Percentiles rank a stretch among this genome's conserved stretches.
Evolutionary conservation across 768 basidiomycete species (phyloP).

Genomic region (Amanita exitialis): DNA sequence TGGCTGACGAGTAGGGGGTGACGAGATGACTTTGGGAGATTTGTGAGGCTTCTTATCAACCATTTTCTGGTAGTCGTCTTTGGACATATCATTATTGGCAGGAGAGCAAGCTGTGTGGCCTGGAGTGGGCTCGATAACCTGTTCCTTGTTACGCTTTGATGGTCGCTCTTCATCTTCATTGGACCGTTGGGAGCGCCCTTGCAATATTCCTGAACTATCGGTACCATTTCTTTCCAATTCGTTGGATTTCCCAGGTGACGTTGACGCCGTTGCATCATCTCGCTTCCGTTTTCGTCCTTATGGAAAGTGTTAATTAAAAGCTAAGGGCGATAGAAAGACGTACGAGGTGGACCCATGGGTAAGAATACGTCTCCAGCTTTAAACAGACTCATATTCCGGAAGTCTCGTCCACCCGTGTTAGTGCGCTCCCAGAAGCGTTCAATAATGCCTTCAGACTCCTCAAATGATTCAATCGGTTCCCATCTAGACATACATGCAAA

Average conservation of each 20-base stretch:
- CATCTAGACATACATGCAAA: slow-evolving; percentile 31
- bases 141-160: neutral
- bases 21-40: neutral
- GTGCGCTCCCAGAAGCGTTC: slow-evolving; percentile 41
- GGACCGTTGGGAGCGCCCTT: neutral
- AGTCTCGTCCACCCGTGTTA: slow-evolving; percentile 39
- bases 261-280: neutral
- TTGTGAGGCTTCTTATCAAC: neutral
- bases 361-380: slow-evolving; percentile 42
- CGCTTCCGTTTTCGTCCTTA: slow-evolving; percentile 13
- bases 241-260: neutral
- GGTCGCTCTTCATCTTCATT: neutral
- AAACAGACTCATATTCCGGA: slow-evolving; percentile 38
- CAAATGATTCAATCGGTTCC: slow-evolving; percentile 58
- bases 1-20: neutral
- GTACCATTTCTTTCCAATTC: neutral
- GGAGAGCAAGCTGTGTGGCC: neutral
- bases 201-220: neutral
- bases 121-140: neutral
- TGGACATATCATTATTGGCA: neutral
- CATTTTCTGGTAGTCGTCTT: neutral
- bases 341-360: slow-evolving; percentile 54
- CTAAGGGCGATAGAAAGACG: slow-evolving; percentile 5
- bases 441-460: slow-evolving; percentile 44
- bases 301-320: neutral